Conservation (phyloP, 2,329 filamentous ascomycete genomes). For the Neofusicoccum cordaticola region DNA sequence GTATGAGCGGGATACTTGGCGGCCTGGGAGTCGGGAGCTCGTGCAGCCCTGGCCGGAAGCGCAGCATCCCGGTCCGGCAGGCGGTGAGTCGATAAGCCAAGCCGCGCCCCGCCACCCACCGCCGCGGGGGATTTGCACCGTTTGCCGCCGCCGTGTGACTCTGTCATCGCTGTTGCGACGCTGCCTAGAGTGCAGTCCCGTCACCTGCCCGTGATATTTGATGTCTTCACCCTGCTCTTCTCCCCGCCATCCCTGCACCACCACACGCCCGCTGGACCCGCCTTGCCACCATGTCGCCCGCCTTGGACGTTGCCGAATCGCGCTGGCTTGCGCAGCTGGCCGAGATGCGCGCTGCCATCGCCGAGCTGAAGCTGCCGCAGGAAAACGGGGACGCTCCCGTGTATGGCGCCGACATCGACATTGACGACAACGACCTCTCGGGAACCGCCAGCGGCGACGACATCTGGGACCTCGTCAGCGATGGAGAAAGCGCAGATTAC, state of each 20-base stretch:
- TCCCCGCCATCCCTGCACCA: neutral
- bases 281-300: slow-evolving; percentile 34
- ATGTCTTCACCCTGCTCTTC: neutral
- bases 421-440: slow-evolving; percentile 64
- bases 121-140: neutral
- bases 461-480: slow-evolving; percentile 89
- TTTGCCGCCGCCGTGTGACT: neutral
- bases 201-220: neutral
- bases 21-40: slow-evolving; percentile 9
- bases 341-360: slow-evolving; percentile 82
- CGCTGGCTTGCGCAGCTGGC: slow-evolving; percentile 84
- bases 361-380: slow-evolving; percentile 61
- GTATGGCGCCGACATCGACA: slow-evolving; percentile 58
- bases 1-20: slow-evolving; percentile 5
- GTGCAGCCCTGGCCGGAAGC: neutral
- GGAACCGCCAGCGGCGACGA: slow-evolving; percentile 68
- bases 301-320: slow-evolving; percentile 47
- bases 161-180: neutral
- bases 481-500: slow-evolving; percentile 64
- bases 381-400: slow-evolving; percentile 45
- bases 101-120: neutral
- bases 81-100: neutral
- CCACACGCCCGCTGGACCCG: neutral
- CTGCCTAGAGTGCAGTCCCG: too few relatives aligned
- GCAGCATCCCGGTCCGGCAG: neutral